Conservation (phyloP, 129 eudicot species). For the Sambucus nigra region DNA sequence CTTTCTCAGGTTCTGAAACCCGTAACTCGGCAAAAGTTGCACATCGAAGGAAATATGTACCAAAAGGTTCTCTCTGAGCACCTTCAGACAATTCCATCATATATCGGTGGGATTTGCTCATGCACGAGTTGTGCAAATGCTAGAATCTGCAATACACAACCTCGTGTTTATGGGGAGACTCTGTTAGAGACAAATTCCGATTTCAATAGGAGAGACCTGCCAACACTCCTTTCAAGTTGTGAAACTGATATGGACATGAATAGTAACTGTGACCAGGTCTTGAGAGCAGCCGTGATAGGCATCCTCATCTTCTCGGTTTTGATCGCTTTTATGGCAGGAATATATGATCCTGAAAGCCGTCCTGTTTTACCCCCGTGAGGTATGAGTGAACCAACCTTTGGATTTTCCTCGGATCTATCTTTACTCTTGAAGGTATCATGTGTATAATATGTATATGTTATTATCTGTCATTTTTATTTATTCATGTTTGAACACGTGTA, state of each 20-base stretch:
- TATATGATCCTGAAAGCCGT: constrained; percentile 53
- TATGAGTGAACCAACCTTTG: constrained; percentile 8
- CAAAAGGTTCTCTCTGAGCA: constrained; percentile 45
- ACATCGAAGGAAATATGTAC: constrained; percentile 50
- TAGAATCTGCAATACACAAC: constrained; percentile 13
- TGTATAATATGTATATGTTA: background rate
- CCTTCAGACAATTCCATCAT: constrained; percentile 56
- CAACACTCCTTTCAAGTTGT: constrained; percentile 15
- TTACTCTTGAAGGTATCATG: no score
- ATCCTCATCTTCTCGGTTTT: constrained; percentile 66
- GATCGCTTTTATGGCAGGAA: constrained; percentile 58
- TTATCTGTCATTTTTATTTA: no score
- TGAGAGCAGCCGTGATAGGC: constrained; percentile 64
- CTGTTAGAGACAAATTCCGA: constrained; percentile 18
- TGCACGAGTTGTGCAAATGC: constrained; percentile 52
- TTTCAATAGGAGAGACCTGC: constrained; percentile 18
- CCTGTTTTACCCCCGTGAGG: constrained; percentile 38
- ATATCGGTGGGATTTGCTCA: constrained; percentile 74
- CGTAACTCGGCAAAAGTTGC: constrained; percentile 60
- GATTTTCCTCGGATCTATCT: background rate
- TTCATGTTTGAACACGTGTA: no score
- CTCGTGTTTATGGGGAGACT: constrained; percentile 14
- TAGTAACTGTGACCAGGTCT: constrained; percentile 29
- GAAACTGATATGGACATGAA: constrained; percentile 18
- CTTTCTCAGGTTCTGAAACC: constrained; percentile 68